Base-by-base conservation (phyloP, 495 filamentous ascomycete genomes). In the Hamigera avellanea region DNA sequence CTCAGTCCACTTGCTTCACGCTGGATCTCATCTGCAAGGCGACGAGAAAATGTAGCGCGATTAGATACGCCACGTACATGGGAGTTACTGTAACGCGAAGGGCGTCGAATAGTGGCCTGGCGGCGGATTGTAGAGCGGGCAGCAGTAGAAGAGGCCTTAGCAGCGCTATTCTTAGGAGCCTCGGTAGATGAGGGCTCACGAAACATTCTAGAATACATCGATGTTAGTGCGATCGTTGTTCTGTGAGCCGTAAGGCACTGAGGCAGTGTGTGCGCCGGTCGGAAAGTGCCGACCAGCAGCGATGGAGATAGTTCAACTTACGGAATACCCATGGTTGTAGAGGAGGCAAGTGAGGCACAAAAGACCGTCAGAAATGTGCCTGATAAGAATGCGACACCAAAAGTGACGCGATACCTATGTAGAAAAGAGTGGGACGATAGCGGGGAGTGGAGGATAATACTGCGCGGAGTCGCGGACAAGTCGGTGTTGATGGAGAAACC, bases 111-210 rank as follows among this genome's bases (percentile, higher is more conserved):
- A 34, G 57, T 54, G 40, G 57, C 41, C 49, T 67, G 61, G 47
- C 78, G 74, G 38, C 83, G 76, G 44, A 93, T 93, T 6, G 78
- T 52, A 16, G 83, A 88, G 48, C 86, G 81, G 44, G 73, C 62
- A 39, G 66, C 63, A 28, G 78, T 72, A 31, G 78, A 69, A 14
- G 63, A 49, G 34, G 78, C 69, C 28, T 67, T 61, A 41, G 60
- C 46, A 32, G 67, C 57, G 41, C 69, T 58, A 46, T 76, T 74
- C 48, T 76, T 75, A 40, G 67, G 53, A 12, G 69, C 72, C 36
- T 68, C 66, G 18, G 49, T 36, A 29, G 53, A 46, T 23, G 59
- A 51, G 40, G 74, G 71, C 46, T 75, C 69, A 46, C 69, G 67
- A 60, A 67, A 81, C 54, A 80, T 66, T 37, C 72, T 78, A n/a